Evolutionary conservation across 2,329 filamentous ascomycete genomes (phyloP).

Genomic region (Alternaria triticimaculans): DNA sequence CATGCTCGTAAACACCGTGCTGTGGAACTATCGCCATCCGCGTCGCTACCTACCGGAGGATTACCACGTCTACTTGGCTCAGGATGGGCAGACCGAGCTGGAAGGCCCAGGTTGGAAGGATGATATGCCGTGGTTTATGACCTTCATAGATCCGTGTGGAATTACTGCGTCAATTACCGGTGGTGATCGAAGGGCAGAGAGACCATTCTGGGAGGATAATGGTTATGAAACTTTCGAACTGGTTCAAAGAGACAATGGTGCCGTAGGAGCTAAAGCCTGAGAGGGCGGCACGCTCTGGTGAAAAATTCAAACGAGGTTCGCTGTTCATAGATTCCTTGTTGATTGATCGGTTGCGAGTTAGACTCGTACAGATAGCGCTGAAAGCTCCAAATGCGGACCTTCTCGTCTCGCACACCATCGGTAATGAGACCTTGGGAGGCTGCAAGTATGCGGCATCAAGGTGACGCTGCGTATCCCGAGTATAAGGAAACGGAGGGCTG

Average conservation of each 20-base stretch:
- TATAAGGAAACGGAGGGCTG: background rate
- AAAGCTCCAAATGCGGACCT: background rate
- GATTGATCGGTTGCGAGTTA: background rate
- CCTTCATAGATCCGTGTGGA: conserved; percentile 31
- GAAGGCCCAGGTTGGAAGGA: conserved; percentile 34
- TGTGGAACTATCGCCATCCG: conserved; percentile 59
- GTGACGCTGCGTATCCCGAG: background rate
- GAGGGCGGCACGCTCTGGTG: background rate
- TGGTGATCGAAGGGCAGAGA: conserved; percentile 10
- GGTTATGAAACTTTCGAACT: conserved; percentile 13
- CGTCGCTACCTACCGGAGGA: conserved; percentile 56
- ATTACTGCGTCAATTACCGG: conserved; percentile 6
- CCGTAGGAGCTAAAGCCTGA: background rate
- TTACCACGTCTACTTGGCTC: conserved; percentile 57
- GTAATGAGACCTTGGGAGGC: background rate
- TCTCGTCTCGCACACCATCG: background rate
- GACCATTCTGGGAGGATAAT: conserved; percentile 31
- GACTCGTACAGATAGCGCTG: background rate
- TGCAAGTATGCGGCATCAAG: background rate
- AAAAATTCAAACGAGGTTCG: background rate
- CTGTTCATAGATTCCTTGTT: background rate
- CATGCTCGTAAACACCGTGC: conserved; percentile 57
- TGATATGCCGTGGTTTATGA: conserved; percentile 32
- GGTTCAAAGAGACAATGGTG: background rate
- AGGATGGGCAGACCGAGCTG: conserved; percentile 16